Conservation (phyloP, 805 yeast genomes). For the Saccharomyces eubayanus region DNA sequence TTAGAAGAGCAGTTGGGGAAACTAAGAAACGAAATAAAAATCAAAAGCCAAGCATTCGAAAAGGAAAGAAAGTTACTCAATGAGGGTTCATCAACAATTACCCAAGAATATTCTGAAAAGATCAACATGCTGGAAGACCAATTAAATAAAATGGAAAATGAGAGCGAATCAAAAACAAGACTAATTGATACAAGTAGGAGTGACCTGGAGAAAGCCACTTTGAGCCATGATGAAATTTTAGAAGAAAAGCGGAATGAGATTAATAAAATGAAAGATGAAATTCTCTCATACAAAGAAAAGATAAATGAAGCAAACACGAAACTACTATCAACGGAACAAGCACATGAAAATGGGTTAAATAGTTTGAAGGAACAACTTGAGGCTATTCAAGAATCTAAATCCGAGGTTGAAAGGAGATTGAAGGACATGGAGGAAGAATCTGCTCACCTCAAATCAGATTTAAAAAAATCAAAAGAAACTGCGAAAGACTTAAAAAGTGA, state of each 20-base stretch:
- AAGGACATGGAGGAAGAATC: not conserved
- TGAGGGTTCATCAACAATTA: slow-evolving; percentile 41
- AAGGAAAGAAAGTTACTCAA: slow-evolving; percentile 40
- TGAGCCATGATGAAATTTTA: not conserved
- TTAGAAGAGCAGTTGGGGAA: slow-evolving; percentile 5
- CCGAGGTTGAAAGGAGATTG: not conserved
- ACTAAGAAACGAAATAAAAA: slow-evolving; percentile 27
- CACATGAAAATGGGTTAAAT: not conserved
- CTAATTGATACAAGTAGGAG: not conserved
- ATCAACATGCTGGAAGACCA: slow-evolving; percentile 7
- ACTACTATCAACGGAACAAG: not conserved
- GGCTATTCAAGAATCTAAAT: not conserved
- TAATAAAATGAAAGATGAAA: not conserved
- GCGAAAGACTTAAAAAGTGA: not conserved
- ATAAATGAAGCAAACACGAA: not conserved
- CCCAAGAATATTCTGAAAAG: slow-evolving; percentile 38
- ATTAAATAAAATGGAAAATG: not conserved
- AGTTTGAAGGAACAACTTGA: not conserved
- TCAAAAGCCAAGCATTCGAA: slow-evolving; percentile 39
- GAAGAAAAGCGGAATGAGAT: not conserved
- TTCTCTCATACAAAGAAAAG: not conserved
- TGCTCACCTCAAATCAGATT: not conserved
- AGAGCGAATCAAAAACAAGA: not conserved
- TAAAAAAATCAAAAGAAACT: not conserved
- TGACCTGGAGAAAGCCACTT: not conserved